Evolutionary conservation across 2,329 filamentous ascomycete species (phyloP).

Genomic region (Botrytis byssoidea): DNA sequence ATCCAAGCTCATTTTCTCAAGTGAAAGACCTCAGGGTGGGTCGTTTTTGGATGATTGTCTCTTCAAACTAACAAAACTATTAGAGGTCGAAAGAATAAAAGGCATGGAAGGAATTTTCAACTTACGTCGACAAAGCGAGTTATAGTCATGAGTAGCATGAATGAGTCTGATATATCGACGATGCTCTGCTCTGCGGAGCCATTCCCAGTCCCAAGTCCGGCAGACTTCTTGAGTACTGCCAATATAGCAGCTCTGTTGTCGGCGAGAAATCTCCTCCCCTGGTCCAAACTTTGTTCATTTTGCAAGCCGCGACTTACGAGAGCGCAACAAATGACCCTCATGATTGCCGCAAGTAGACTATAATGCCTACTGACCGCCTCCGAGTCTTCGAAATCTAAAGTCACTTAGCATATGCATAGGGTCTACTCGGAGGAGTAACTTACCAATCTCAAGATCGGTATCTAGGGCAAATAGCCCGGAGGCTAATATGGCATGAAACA

Average conservation of each 20-base stretch:
- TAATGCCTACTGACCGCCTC: constrained; percentile 50
- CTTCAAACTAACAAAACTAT: constrained; percentile 43
- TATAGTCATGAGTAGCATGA: constrained; percentile 77
- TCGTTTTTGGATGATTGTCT: constrained; percentile 35
- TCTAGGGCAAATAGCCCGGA: constrained; percentile 87
- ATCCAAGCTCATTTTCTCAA: constrained; percentile 18
- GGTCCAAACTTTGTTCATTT: constrained; percentile 69
- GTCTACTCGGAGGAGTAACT: constrained; percentile 28
- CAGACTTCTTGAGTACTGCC: constrained; percentile 85
- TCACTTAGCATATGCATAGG: constrained; percentile 23
- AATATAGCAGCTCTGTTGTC: constrained; percentile 83
- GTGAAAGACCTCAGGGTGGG: constrained; percentile 32
- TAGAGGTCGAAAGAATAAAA: neutral
- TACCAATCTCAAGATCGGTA: constrained; percentile 81
- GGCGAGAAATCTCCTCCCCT: constrained; percentile 75
- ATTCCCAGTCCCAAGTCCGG: constrained; percentile 63
- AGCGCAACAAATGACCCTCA: constrained; percentile 78
- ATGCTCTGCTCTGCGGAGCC: constrained; percentile 57
- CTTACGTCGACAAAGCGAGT: constrained; percentile 85
- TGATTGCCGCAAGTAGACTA: constrained; percentile 73
- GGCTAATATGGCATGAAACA: constrained; percentile 77
- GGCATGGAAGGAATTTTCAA: constrained; percentile 21
- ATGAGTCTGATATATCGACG: constrained; percentile 77
- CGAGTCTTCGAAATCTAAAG: constrained; percentile 35
- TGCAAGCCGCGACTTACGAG: constrained; percentile 79